Conservation (phyloP, 352 stramenopile genomes). For the Pythium sukuiense region DNA sequence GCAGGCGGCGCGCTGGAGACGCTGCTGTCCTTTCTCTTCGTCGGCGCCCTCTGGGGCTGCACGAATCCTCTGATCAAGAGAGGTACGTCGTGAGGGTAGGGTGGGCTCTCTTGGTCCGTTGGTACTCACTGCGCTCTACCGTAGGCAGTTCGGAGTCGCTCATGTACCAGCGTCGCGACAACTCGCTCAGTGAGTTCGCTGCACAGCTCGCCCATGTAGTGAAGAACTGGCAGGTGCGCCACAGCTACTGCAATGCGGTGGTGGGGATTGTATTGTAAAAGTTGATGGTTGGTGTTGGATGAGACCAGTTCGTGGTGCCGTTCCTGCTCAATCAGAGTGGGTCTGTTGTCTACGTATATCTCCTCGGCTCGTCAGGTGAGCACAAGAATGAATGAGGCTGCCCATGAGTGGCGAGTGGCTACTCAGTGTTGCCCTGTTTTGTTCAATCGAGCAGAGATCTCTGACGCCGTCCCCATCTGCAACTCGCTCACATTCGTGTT, state of each 20-base stretch:
- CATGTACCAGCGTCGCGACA: slow-evolving; percentile 63
- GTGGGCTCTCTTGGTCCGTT: too few relatives aligned
- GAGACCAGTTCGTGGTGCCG: slow-evolving; percentile 69
- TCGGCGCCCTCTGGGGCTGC: slow-evolving; percentile 85
- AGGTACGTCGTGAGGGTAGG: slow-evolving; percentile 32
- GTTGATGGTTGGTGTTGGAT: background rate
- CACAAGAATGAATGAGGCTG: background rate
- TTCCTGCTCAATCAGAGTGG: slow-evolving; percentile 85
- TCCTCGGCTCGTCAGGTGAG: slow-evolving; percentile 70
- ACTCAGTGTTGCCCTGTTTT: background rate
- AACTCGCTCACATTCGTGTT: slow-evolving; percentile 89
- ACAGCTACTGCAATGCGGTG: too few relatives aligned
- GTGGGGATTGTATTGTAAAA: background rate
- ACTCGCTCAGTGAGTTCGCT: slow-evolving; percentile 50
- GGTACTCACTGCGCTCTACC: background rate
- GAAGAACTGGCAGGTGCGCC: slow-evolving; percentile 73
- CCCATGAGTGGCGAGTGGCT: background rate
- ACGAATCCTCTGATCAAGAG: slow-evolving; percentile 85
- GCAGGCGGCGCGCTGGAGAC: slow-evolving; percentile 27
- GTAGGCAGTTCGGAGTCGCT: slow-evolving; percentile 50
- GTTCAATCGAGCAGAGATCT: slow-evolving; percentile 54
- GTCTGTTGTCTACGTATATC: slow-evolving; percentile 76
- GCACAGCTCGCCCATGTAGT: slow-evolving; percentile 47
- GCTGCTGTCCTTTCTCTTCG: slow-evolving; percentile 77
- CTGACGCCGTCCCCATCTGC: slow-evolving; percentile 85